These are phyloP conservation scores for Dendrobium nobile DNA, from an alignment of 106 monocot species.

Conservation along the genomic window DNA sequence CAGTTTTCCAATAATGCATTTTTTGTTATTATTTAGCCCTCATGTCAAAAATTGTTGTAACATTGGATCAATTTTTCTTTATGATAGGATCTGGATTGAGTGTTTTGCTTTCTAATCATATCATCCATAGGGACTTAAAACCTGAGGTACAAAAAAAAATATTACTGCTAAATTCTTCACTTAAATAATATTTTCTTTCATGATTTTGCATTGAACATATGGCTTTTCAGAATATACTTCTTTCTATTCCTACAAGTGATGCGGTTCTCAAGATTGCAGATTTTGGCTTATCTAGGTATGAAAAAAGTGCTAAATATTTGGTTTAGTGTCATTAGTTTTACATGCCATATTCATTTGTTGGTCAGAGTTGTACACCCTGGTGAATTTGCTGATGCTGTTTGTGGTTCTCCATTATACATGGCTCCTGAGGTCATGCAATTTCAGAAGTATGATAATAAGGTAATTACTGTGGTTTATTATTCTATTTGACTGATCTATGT, in stretches of 20 bases:
- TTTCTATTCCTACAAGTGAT: slow-evolving; percentile 28
- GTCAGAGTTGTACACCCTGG: slow-evolving; percentile 51
- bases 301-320: background rate
- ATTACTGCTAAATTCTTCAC: background rate
- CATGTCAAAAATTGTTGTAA: background rate
- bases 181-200: background rate
- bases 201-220: background rate
- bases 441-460: slow-evolving; percentile 54
- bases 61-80: background rate
- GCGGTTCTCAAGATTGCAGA: slow-evolving; percentile 59
- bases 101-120: slow-evolving; percentile 32
- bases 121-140: slow-evolving; percentile 62
- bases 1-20: background rate
- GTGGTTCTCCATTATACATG: slow-evolving; percentile 61
- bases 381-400: slow-evolving; percentile 34
- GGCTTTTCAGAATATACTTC: slow-evolving; percentile 39
- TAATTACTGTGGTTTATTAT: slow-evolving; percentile 7
- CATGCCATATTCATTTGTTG: background rate
- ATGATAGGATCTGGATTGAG: slow-evolving; percentile 46
- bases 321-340: slow-evolving; percentile 1
- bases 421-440: slow-evolving; percentile 69
- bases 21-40: background rate
- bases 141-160: slow-evolving; percentile 28
- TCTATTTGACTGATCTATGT: background rate
- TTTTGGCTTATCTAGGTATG: slow-evolving; percentile 61